Conservation (phyloP, 2,329 filamentous ascomycete species). For the Aspergillus tubingensis region DNA sequence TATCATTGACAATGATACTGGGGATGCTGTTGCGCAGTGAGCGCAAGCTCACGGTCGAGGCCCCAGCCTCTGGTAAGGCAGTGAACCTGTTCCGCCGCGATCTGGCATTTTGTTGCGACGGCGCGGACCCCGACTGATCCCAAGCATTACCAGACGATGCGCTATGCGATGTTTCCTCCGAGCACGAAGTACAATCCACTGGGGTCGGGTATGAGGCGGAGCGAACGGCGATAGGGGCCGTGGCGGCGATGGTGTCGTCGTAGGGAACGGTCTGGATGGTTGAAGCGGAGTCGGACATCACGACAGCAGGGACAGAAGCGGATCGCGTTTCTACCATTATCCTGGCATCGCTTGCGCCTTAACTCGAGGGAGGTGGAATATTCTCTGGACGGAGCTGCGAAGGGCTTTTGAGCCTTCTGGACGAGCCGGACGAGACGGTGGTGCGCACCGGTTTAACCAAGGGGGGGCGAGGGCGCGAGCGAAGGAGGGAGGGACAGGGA, state of each 20-base stretch:
- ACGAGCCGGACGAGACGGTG: background rate
- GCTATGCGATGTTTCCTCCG: constrained; percentile 29
- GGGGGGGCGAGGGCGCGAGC: background rate
- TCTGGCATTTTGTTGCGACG: constrained; percentile 16
- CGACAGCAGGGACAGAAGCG: constrained; percentile 29
- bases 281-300: constrained; percentile 30
- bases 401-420: background rate
- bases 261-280: constrained; percentile 28
- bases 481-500: constrained; percentile 7
- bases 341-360: constrained; percentile 36
- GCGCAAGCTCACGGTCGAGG: constrained; percentile 29
- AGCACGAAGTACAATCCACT: constrained; percentile 23
- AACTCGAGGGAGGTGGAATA: background rate
- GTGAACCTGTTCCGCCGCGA: constrained; percentile 19
- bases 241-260: constrained; percentile 30
- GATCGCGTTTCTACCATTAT: constrained; percentile 38
- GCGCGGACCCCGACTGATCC: constrained; percentile 13
- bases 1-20: constrained; percentile 44
- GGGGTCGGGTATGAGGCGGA: constrained; percentile 32
- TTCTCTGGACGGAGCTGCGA: background rate
- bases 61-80: constrained; percentile 25
- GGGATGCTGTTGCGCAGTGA: constrained; percentile 42
- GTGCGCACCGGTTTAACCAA: background rate
- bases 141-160: constrained; percentile 22
- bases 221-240: constrained; percentile 27